Base-by-base conservation (phyloP, 441 rosid genomes). In the Jatropha multifida region DNA sequence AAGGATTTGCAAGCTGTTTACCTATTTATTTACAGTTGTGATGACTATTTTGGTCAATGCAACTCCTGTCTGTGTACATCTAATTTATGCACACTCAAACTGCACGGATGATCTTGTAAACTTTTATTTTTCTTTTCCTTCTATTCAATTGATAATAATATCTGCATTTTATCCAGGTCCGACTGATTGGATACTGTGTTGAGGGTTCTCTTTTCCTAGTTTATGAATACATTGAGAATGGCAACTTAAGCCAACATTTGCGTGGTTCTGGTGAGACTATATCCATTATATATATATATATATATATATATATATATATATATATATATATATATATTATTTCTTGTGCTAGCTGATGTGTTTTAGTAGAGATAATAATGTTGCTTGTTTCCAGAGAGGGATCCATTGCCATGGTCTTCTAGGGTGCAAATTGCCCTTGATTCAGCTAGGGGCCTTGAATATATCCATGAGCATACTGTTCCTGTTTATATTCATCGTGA, bases 351-450 rank as follows among this genome's bases (percentile, higher is more conserved):
- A 66, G 74, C 42, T 44, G 44, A 18, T 63, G 55, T 40, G 55
- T 42, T 42, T 66, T 72, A 27, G 64, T 60, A n/a, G 59, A 72
- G n/a, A 67, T 75, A 61, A 23, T 46, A 48, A 18, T 27, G 66
- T 83, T 75, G 26, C 67, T 32, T 81, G 72, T 80, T 84, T 77
- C 67, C 83, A 96, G 99, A 82, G 70, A 89, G 82, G 85, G 96
- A 96, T 3, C 89, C 97, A 23, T 82, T 90, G 75, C 83, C 96
- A 12, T 96, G 99, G 98, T 76, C 92, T 68, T 79, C 83, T 76
- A 83, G 98, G 81, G 96, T 96, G 81, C 97, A 94, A 86, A 94
- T 96, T 76, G 98, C 98, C n/a, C 89, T 96, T 15, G 99, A 94
- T 80, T 91, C 99, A 62, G 99, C 99, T 40, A 88, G 99, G 85